Percentiles rank a stretch among this genome's conserved stretches.
Evolutionary conservation across 345 rosid genomes (phyloP).

Genomic region (Microcos paniculata): DNA sequence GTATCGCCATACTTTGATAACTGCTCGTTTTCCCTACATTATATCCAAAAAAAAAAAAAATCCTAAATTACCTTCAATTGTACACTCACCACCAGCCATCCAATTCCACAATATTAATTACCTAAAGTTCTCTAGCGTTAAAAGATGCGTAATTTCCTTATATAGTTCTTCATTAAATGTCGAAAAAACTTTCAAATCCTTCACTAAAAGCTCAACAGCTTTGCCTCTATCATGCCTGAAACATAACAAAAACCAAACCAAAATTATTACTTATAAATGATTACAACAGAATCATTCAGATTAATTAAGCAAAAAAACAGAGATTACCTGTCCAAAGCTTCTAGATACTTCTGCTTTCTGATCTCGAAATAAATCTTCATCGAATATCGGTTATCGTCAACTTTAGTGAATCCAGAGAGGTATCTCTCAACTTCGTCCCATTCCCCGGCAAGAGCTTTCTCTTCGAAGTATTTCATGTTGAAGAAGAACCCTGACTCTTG

Average conservation of each 20-base stretch:
- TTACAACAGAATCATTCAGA: constrained; percentile 13
- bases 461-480: constrained; percentile 36
- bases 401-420: constrained; percentile 38
- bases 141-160: constrained; percentile 89
- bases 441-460: constrained; percentile 34
- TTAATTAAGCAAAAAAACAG: not conserved
- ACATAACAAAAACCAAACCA: not conserved
- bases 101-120: constrained; percentile 19
- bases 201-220: constrained; percentile 84
- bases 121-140: constrained; percentile 86
- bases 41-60: not conserved
- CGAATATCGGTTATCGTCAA: constrained; percentile 42
- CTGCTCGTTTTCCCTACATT: constrained; percentile 34
- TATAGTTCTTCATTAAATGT: constrained; percentile 84
- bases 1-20: constrained; percentile 37
- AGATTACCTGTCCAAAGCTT: constrained; percentile 55
- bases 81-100: not conserved
- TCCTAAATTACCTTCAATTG: not conserved
- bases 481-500: constrained; percentile 37
- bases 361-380: constrained; percentile 61
- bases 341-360: constrained; percentile 62
- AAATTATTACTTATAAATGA: not conserved
- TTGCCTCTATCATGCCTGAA: constrained; percentile 77
- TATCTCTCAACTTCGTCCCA: constrained; percentile 42
- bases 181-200: constrained; percentile 82